phyloP scores from a whole-genome alignment of 371 early-diverging fungal species.

The Mucor ambiguus region DNA sequence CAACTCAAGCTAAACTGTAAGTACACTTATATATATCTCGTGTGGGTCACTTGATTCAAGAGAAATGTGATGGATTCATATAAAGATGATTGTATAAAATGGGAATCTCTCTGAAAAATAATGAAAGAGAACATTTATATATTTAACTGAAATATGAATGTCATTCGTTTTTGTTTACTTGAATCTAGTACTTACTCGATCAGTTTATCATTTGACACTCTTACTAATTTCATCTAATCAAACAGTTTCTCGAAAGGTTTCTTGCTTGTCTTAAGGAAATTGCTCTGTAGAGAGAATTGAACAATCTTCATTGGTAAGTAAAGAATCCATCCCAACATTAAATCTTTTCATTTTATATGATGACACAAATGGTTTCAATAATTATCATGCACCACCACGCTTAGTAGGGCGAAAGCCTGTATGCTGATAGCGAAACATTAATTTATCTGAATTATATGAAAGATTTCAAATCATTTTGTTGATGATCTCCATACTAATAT shows the following conservation, averaged over 20 bases:
- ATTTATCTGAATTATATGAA: constrained; percentile 17
- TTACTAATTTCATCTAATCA: neutral
- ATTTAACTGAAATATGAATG: constrained; percentile 24
- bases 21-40: neutral
- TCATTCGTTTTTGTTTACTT: neutral
- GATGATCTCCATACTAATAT: neutral
- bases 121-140: constrained; percentile 32
- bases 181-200: neutral
- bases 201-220: neutral
- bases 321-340: neutral
- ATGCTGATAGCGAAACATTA: constrained; percentile 25
- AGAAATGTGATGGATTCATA: neutral
- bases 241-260: neutral
- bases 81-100: constrained; percentile 31
- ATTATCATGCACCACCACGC: constrained; percentile 34
- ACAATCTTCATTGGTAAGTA: constrained; percentile 15
- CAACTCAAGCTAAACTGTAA: neutral
- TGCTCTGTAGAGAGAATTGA: neutral
- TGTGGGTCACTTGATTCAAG: neutral
- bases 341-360: constrained; percentile 9
- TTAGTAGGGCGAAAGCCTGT: constrained; percentile 19
- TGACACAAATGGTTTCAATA: constrained; percentile 27
- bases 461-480: constrained; percentile 2
- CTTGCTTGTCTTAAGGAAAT: neutral
- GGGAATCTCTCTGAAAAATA: constrained; percentile 33